Evolutionary conservation across 2,329 filamentous ascomycete species (phyloP).

Genomic region (Lachnellula occidentalis): DNA sequence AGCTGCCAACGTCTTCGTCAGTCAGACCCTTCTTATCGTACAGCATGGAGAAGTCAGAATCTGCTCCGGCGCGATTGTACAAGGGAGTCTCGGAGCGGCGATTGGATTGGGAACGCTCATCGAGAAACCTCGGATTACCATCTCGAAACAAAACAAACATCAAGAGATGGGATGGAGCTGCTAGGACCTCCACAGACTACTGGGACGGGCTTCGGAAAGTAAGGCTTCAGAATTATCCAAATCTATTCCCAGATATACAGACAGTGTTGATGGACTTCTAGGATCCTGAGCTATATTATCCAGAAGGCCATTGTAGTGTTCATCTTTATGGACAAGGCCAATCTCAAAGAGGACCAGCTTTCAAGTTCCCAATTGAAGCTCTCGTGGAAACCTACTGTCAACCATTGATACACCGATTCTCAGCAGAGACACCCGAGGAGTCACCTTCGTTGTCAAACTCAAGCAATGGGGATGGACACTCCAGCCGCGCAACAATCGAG

Average conservation of each 20-base stretch:
- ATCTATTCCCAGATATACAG: too few relatives aligned
- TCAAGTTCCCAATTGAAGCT: conserved; percentile 55
- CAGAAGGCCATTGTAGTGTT: conserved; percentile 63
- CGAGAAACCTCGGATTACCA: conserved; percentile 3
- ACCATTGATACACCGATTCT: conserved; percentile 52
- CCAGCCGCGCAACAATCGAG: conserved; percentile 37
- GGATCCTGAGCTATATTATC: conserved; percentile 68
- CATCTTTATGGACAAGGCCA: conserved; percentile 63
- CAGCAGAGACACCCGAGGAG: conserved; percentile 25
- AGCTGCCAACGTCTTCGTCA: conserved; percentile 5
- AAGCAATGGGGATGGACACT: conserved; percentile 5
- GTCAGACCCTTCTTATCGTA: not conserved
- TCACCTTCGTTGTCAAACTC: conserved; percentile 11
- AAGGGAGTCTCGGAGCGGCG: conserved; percentile 20
- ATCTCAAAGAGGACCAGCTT: conserved; percentile 60
- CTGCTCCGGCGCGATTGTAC: conserved; percentile 13
- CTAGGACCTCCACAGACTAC: conserved; percentile 30
- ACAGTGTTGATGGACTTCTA: conserved; percentile 29
- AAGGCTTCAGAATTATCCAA: conserved; percentile 16
- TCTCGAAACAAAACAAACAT: conserved; percentile 21
- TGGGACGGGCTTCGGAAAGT: conserved; percentile 44
- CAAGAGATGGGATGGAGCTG: conserved; percentile 34
- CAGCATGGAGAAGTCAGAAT: conserved; percentile 1
- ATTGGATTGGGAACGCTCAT: conserved; percentile 18
- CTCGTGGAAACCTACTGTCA: conserved; percentile 54